A percentile compares a stretch with the other conserved stretches of the same genome.
phyloP scores from a whole-genome alignment of 1,284 basidiomycete species.

The Trichosporon inkin region DNA sequence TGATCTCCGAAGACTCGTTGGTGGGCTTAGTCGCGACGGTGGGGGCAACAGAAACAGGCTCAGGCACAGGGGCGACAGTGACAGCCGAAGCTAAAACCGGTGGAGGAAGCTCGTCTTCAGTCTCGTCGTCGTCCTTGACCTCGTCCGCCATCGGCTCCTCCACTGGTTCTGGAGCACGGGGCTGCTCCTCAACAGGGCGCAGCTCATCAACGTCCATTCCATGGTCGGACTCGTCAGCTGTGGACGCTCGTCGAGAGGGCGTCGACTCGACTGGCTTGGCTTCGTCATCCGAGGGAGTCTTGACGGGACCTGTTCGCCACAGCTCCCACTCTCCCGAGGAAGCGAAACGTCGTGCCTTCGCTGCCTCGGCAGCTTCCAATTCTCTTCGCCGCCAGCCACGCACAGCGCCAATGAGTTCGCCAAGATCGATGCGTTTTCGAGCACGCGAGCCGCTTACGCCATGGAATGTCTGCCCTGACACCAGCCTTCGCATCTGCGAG shows the following conservation, averaged over 20 bases:
- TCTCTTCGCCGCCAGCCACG: slow-evolving; percentile 59
- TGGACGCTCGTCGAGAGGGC: not conserved
- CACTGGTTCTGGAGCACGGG: not conserved
- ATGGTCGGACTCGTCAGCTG: slow-evolving; percentile 10
- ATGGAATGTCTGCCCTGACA: slow-evolving; percentile 36
- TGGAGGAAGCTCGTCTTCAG: slow-evolving; percentile 8
- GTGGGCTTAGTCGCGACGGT: not conserved
- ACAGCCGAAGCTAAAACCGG: not conserved
- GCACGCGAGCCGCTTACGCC: slow-evolving; percentile 23
- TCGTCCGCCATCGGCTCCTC: not conserved
- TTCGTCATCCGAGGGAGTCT: slow-evolving; percentile 11
- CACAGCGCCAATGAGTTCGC: slow-evolving; percentile 63
- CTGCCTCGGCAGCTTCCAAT: slow-evolving; percentile 36
- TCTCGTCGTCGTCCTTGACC: slow-evolving; percentile 11
- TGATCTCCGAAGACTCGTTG: no score
- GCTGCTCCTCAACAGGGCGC: not conserved
- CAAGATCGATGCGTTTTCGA: slow-evolving; percentile 55
- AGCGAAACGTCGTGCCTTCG: slow-evolving; percentile 24
- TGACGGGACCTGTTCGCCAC: slow-evolving; percentile 18
- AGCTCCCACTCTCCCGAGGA: slow-evolving; percentile 23
- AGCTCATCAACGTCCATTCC: slow-evolving; percentile 17
- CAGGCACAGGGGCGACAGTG: not conserved
- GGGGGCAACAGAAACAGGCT: not conserved
- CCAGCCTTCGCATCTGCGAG: slow-evolving; percentile 62
- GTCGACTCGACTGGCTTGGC: slow-evolving; percentile 3